These are phyloP conservation scores for Pezicula rhizophila DNA, from an alignment of 2,329 filamentous ascomycete species.

Conservation along the genomic window DNA sequence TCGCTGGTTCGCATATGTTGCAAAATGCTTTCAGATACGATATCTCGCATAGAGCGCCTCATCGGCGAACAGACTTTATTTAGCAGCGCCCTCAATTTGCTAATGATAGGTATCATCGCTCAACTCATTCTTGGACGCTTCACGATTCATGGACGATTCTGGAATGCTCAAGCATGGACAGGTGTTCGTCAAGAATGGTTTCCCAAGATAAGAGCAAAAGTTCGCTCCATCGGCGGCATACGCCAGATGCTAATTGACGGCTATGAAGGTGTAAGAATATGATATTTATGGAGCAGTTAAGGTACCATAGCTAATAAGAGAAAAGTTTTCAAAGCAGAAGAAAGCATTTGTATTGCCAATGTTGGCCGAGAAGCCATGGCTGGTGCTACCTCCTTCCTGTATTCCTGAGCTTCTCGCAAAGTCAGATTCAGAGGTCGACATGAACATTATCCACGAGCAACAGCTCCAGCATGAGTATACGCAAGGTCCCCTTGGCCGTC, in stretches of 20 bases:
- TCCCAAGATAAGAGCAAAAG: not conserved
- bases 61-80: not conserved
- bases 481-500: not conserved
- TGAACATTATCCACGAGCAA: not conserved
- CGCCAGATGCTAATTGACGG: not conserved
- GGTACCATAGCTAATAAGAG: not conserved
- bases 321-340: not conserved
- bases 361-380: not conserved
- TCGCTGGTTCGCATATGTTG: not conserved
- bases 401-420: conserved; percentile 1
- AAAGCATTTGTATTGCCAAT: not conserved
- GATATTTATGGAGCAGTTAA: not conserved
- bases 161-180: not conserved
- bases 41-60: not conserved
- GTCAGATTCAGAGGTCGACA: not conserved
- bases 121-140: not conserved
- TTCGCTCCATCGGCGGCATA: not conserved
- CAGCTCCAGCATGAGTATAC: not conserved
- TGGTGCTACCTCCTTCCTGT: not conserved
- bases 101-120: not conserved
- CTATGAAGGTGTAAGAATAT: not conserved
- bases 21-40: not conserved
- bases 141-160: not conserved
- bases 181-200: not conserved
- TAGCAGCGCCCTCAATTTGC: not conserved